Evolutionary conservation across 2,329 filamentous ascomycete genomes (phyloP), one percentile per base, ranked within the genome.

Genomic region (Apiospora aurea): DNA sequence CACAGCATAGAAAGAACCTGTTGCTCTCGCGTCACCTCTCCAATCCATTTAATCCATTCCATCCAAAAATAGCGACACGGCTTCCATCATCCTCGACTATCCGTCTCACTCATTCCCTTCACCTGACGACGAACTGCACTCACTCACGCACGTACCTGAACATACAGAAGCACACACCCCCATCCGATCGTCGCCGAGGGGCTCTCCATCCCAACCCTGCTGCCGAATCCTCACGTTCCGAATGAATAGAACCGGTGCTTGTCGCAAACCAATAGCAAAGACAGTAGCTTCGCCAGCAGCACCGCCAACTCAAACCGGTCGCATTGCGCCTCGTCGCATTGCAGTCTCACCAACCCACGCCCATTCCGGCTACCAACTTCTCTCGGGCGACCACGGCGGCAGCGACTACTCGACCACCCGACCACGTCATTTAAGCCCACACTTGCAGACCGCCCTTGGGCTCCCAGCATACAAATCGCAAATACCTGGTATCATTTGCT

Each of bases 21-120:
- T 64, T 64, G 34, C 41, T 64, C 18, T 64, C 57, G 57, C 57
- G 57, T 64, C 57, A 64, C 57, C 57, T 64, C 29, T 38, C 34
- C 57, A 64, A 41, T 41, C 57, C 57, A 41, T 41, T 41, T 34
- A 14, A n/a, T 64, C 57, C 57, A 41, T 41, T 41, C 57, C 7
- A n/a, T 64, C 57, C 57, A 64, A 64, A 64, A 64, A 64, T 64
- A 64, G 57, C 57, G 57, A 64, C 57, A 64, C 57, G 41, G 57
- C 18, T 41, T 64, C 57, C 57, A 64, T 64, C 57, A 64, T 41
- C 34, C 34, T 64, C 11, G 57, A 64, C 57, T 41, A n/a, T 64
- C 21, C 57, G 57, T 64, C 57, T 64, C 57, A 64, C 57, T 38
- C 57, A 14, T n/a, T 64, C 34, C 57, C 41, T 64, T 64, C 57